Percentiles rank a stretch among this genome's conserved stretches.
Conservation (phyloP, 164 flowering plant species). For the Vitis labrusca region DNA sequence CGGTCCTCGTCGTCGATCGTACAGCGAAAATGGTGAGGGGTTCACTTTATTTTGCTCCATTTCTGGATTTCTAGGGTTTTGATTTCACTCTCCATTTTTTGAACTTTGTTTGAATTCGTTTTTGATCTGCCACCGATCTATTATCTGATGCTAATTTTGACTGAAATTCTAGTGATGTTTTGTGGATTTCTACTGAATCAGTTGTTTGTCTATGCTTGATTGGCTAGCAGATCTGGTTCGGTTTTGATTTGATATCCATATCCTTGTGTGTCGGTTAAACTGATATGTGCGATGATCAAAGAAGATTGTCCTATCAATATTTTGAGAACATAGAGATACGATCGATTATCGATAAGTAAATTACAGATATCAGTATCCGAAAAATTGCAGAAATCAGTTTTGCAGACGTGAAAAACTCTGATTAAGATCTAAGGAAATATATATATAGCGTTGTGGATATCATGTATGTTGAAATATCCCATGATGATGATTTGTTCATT, state of each 20-base stretch:
- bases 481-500: too few species aligned
- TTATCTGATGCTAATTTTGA: background rate
- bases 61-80: background rate
- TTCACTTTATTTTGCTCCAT: background rate
- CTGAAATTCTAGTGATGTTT: background rate
- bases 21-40: conserved; percentile 15
- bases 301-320: too few species aligned
- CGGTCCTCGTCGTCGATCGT: background rate
- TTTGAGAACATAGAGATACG: too few species aligned
- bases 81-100: background rate
- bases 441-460: too few species aligned
- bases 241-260: background rate
- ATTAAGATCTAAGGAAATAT: too few species aligned
- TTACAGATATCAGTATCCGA: too few species aligned
- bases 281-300: too few species aligned
- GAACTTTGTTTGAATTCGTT: background rate
- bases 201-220: background rate
- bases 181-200: background rate
- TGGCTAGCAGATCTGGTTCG: background rate
- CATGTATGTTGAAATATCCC: too few species aligned
- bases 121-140: conserved; percentile 11
- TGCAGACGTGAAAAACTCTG: too few species aligned
- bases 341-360: too few species aligned
- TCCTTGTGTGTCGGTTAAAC: too few species aligned
- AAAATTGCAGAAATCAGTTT: too few species aligned